A percentile compares a stretch with the other conserved stretches of the same genome.
Conservation (phyloP, 2,329 filamentous ascomycete genomes). For the Talaromyces amestolkiae region DNA sequence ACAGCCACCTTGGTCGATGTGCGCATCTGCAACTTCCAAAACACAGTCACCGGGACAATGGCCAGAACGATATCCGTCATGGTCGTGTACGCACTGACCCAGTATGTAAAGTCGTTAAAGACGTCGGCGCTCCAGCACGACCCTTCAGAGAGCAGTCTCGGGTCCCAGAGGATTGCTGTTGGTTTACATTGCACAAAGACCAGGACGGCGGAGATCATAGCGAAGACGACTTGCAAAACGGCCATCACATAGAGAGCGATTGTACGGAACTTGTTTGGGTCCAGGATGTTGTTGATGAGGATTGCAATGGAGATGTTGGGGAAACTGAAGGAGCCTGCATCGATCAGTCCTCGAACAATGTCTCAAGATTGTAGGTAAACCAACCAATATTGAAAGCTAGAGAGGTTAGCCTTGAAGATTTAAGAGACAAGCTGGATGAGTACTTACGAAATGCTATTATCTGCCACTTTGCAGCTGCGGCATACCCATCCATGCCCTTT, state of each 20-base stretch:
- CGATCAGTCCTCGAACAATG: not conserved
- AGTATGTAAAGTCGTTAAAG: conserved; percentile 28
- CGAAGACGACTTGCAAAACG: conserved; percentile 26
- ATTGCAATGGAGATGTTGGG: conserved; percentile 32
- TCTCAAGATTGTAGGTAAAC: not conserved
- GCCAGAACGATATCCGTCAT: conserved; percentile 31
- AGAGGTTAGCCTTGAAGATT: not conserved
- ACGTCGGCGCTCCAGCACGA: conserved; percentile 27
- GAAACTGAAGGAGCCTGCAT: conserved; percentile 27
- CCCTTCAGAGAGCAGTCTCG: conserved; percentile 15
- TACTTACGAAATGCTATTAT: conserved; percentile 27
- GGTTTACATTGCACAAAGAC: conserved; percentile 29
- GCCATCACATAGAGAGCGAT: conserved; percentile 25
- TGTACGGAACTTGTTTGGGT: conserved; percentile 25
- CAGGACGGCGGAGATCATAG: conserved; percentile 26
- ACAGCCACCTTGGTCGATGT: conserved; percentile 25
- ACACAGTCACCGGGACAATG: conserved; percentile 25
- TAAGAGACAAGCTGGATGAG: not conserved
- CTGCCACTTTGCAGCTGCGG: conserved; percentile 26
- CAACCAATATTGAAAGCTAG: conserved; percentile 28
- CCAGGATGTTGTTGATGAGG: conserved; percentile 27
- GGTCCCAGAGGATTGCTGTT: conserved; percentile 25
- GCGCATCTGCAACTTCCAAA: conserved; percentile 31
- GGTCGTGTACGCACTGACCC: conserved; percentile 28
- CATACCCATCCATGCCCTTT: conserved; percentile 23